Percentiles rank a stretch among this genome's conserved stretches.
phyloP scores from a whole-genome alignment of 1,284 basidiomycete genomes.

The Coniferiporia sulphurascens region DNA sequence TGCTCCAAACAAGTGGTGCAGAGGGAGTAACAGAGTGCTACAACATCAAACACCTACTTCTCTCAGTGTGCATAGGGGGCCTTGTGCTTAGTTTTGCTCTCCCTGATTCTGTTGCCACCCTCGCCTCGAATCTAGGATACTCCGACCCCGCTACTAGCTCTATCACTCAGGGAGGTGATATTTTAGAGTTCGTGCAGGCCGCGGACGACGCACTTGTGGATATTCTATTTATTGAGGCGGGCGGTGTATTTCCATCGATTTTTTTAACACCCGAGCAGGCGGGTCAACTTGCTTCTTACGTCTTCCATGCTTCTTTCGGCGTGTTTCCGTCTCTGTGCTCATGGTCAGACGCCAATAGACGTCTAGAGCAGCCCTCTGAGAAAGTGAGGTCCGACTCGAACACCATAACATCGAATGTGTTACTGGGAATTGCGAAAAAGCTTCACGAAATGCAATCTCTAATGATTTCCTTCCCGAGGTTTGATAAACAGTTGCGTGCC shows the following conservation, averaged over 20 bases:
- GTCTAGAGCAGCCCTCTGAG: slow-evolving; percentile 23
- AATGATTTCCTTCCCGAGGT: slow-evolving; percentile 26
- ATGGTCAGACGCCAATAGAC: slow-evolving; percentile 12
- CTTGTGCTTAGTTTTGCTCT: slow-evolving; percentile 24
- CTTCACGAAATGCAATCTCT: slow-evolving; percentile 39
- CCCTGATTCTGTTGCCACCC: slow-evolving; percentile 23
- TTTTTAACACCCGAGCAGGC: slow-evolving; percentile 43
- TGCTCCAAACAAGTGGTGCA: slow-evolving; percentile 25
- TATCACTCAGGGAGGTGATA: slow-evolving; percentile 27
- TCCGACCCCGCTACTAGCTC: slow-evolving; percentile 21
- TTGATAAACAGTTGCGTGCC: slow-evolving; percentile 36
- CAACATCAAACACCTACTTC: slow-evolving; percentile 32
- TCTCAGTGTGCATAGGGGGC: slow-evolving; percentile 32
- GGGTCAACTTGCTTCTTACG: slow-evolving; percentile 29
- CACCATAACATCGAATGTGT: slow-evolving; percentile 46
- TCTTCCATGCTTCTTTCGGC: slow-evolving; percentile 36
- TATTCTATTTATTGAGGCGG: slow-evolving; percentile 30
- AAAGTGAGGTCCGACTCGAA: slow-evolving; percentile 26
- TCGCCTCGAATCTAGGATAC: slow-evolving; percentile 21
- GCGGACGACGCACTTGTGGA: slow-evolving; percentile 31
- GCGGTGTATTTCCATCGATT: slow-evolving; percentile 38
- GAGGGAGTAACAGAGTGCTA: slow-evolving; percentile 20
- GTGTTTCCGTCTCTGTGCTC: slow-evolving; percentile 34
- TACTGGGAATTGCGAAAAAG: slow-evolving; percentile 52
- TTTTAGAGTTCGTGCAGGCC: slow-evolving; percentile 32